Conservation (phyloP, 768 basidiomycete genomes). For the Kwoniella mangroviensis region DNA sequence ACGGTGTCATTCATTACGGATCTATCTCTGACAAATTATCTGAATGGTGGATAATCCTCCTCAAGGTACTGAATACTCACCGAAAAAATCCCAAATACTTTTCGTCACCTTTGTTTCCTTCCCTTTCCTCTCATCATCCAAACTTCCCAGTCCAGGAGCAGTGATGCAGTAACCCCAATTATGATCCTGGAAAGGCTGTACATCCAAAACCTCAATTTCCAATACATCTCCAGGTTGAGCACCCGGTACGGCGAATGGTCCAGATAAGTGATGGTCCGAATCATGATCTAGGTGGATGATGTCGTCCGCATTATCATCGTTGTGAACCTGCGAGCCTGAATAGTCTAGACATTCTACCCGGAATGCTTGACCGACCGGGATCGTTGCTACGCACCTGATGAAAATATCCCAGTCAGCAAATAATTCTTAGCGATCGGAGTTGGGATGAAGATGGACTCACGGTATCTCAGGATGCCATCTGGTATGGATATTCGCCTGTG, state of each 20-base stretch:
- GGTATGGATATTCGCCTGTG: constrained; percentile 33
- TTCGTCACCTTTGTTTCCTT: constrained; percentile 70
- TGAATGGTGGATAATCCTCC: no score
- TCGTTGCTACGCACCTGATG: constrained; percentile 28
- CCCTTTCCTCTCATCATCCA: constrained; percentile 56
- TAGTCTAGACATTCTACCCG: constrained; percentile 39
- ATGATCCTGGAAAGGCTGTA: constrained; percentile 14
- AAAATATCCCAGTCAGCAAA: neutral
- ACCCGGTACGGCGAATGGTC: constrained; percentile 74
- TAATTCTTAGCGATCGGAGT: no score
- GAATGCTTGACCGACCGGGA: constrained; percentile 29
- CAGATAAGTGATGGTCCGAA: constrained; percentile 73
- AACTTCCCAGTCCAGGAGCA: constrained; percentile 64
- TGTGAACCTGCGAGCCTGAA: constrained; percentile 35
- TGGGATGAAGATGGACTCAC: constrained; percentile 21
- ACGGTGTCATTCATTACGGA: neutral
- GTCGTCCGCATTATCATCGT: constrained; percentile 37
- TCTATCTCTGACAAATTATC: neutral
- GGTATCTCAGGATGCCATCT: constrained; percentile 41
- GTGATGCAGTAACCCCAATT: constrained; percentile 72
- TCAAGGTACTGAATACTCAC: neutral
- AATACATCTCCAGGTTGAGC: constrained; percentile 79
- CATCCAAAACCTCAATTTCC: constrained; percentile 76
- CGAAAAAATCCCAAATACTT: constrained; percentile 78
- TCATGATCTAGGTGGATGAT: constrained; percentile 36